These are phyloP conservation scores for Camellia sinensis DNA, from an alignment of 148 eudicot species.

Conservation along the genomic window DNA sequence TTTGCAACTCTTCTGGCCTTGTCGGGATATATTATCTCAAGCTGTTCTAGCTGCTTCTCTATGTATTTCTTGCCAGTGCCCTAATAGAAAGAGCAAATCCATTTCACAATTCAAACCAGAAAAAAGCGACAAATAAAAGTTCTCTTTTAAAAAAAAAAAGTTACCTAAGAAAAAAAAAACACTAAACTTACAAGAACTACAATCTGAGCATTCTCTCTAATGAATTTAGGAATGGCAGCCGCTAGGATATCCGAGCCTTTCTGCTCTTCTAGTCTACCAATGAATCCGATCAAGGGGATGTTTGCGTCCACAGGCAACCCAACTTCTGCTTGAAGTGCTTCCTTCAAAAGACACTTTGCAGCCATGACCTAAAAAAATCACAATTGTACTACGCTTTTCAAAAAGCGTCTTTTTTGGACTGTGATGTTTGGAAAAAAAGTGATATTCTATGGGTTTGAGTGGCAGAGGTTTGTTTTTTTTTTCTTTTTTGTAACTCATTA, in stretches of 20 bases:
- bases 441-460: too few species aligned
- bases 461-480: too few species aligned
- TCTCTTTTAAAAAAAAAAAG: too few species aligned
- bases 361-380: conserved; percentile 52
- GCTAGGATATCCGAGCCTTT: conserved; percentile 94
- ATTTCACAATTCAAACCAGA: not conserved
- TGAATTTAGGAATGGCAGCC: conserved; percentile 67
- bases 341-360: conserved; percentile 74
- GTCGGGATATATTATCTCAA: conserved; percentile 65
- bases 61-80: conserved; percentile 81
- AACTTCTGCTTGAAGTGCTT: conserved; percentile 88
- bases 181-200: conserved; percentile 60
- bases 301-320: conserved; percentile 76
- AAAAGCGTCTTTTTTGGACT: too few species aligned
- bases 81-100: too few species aligned
- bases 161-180: not conserved
- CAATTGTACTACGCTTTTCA: not conserved
- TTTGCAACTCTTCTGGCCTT: conserved; percentile 88
- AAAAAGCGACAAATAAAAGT: not conserved
- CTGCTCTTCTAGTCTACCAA: conserved; percentile 95
- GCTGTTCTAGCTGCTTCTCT: conserved; percentile 69
- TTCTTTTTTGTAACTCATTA: too few species aligned
- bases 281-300: conserved; percentile 86
- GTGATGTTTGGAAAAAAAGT: too few species aligned
- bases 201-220: conserved; percentile 71